phyloP scores from a whole-genome alignment of 73 alveolate species.

The Loxodes magnus region DNA sequence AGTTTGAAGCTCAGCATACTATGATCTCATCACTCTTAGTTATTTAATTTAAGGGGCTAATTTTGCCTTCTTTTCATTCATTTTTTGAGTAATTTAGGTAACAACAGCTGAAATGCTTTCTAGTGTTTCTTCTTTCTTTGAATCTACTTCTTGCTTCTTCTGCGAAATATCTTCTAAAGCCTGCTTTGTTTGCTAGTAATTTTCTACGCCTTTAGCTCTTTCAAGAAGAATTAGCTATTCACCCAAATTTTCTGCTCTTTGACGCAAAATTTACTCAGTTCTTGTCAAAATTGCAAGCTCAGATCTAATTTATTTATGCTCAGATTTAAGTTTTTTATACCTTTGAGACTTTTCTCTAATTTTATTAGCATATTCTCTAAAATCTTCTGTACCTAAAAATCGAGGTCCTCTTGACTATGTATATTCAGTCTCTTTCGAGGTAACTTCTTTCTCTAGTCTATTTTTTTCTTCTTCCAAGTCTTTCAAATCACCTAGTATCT shows the following conservation, averaged over 20 bases:
- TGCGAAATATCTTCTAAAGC: slow-evolving; percentile 31
- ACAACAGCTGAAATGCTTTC: slow-evolving; percentile 39
- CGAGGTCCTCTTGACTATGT: slow-evolving; percentile 51
- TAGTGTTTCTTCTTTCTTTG: slow-evolving; percentile 38
- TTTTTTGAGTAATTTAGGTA: slow-evolving; percentile 43
- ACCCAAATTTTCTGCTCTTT: slow-evolving; percentile 55
- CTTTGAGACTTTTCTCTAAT: slow-evolving; percentile 63
- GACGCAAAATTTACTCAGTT: slow-evolving; percentile 61
- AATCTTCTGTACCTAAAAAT: slow-evolving; percentile 81
- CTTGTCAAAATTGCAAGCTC: slow-evolving; percentile 68
- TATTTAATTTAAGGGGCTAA: slow-evolving; percentile 70
- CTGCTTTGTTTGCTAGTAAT: slow-evolving; percentile 32
- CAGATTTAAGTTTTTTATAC: slow-evolving; percentile 68
- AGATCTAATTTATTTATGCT: slow-evolving; percentile 59
- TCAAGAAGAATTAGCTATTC: slow-evolving; percentile 41
- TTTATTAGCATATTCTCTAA: slow-evolving; percentile 73
- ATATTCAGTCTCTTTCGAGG: slow-evolving; percentile 66
- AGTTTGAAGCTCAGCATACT: slow-evolving; percentile 49
- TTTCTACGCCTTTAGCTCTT: slow-evolving; percentile 43
- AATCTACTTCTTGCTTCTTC: slow-evolving; percentile 26
- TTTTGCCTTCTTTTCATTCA: slow-evolving; percentile 67
- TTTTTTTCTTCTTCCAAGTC: slow-evolving; percentile 65
- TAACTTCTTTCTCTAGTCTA: slow-evolving; percentile 68
- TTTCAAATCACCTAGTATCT: slow-evolving; percentile 49
- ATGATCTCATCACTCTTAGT: slow-evolving; percentile 36